These are phyloP conservation scores for Aspergillus steynii DNA, from an alignment of 495 filamentous ascomycete genomes.

Conservation along the genomic window DNA sequence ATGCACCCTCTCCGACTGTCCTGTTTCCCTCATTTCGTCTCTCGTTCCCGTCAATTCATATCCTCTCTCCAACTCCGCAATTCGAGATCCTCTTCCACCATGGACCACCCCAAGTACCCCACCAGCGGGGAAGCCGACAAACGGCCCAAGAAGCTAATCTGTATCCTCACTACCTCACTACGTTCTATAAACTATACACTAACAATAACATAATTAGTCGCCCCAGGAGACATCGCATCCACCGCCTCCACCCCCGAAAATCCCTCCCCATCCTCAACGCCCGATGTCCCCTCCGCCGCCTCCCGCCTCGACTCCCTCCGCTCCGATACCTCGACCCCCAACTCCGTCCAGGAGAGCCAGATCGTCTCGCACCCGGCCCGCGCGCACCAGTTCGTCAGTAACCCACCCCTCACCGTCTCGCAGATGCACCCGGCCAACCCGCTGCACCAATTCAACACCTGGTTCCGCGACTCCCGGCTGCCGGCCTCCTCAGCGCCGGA, in stretches of 20 bases:
- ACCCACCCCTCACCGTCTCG: conserved; percentile 45
- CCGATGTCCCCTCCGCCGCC: conserved; percentile 36
- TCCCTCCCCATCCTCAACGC: conserved; percentile 11
- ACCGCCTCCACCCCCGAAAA: conserved; percentile 17
- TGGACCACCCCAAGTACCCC: conserved; percentile 4
- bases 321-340: conserved; percentile 39
- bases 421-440: conserved; percentile 53
- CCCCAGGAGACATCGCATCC: conserved; percentile 43
- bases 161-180: conserved; percentile 24
- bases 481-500: conserved; percentile 61
- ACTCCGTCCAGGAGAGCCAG: conserved; percentile 35
- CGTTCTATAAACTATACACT: conserved; percentile 13
- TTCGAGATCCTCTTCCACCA: conserved; percentile 1
- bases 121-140: conserved; percentile 7
- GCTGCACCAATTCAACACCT: conserved; percentile 79
- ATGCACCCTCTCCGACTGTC: conserved; percentile 12
- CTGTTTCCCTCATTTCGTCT: background rate
- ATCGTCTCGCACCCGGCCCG: conserved; percentile 43
- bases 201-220: conserved; percentile 29
- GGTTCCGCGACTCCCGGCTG: conserved; percentile 73
- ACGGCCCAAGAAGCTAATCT: conserved; percentile 49
- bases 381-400: conserved; percentile 49
- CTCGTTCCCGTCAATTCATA: background rate
- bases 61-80: background rate
- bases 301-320: conserved; percentile 26